phyloP scores from a whole-genome alignment of 2,329 filamentous ascomycete species.

The Penicillium janthinellum region DNA sequence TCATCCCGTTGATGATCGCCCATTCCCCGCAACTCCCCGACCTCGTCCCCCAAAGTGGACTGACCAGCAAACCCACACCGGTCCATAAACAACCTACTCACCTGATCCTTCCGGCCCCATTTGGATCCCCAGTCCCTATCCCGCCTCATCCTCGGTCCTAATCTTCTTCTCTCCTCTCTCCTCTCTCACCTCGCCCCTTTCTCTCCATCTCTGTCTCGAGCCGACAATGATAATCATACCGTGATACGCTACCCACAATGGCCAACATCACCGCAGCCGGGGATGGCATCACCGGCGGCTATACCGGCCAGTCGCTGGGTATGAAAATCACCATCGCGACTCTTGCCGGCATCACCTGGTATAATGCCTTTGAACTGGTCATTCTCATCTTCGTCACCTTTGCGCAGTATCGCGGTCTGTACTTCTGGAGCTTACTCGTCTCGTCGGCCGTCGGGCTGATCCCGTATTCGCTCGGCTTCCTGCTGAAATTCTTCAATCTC shows the following conservation, averaged over 20 bases:
- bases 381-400: constrained; percentile 54
- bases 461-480: constrained; percentile 50
- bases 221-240: constrained; percentile 6
- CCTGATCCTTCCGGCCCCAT: constrained; percentile 3
- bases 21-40: neutral
- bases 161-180: constrained; percentile 1
- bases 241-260: constrained; percentile 25
- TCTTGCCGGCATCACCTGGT: constrained; percentile 52
- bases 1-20: neutral
- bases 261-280: constrained; percentile 28
- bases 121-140: neutral
- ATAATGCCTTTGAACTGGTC: constrained; percentile 54
- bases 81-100: neutral
- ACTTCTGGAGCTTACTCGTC: constrained; percentile 54
- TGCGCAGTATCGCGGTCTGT: constrained; percentile 48
- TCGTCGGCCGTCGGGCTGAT: constrained; percentile 48
- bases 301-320: constrained; percentile 37
- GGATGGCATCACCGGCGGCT: constrained; percentile 43
- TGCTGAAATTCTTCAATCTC: constrained; percentile 51
- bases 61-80: neutral
- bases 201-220: neutral
- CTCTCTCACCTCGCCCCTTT: neutral
- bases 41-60: neutral
- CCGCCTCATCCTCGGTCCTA: neutral
- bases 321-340: constrained; percentile 49